Percentiles rank a stretch among this genome's conserved stretches.
Conservation (phyloP, 345 rosid genomes). For the Corymbia maculata region DNA sequence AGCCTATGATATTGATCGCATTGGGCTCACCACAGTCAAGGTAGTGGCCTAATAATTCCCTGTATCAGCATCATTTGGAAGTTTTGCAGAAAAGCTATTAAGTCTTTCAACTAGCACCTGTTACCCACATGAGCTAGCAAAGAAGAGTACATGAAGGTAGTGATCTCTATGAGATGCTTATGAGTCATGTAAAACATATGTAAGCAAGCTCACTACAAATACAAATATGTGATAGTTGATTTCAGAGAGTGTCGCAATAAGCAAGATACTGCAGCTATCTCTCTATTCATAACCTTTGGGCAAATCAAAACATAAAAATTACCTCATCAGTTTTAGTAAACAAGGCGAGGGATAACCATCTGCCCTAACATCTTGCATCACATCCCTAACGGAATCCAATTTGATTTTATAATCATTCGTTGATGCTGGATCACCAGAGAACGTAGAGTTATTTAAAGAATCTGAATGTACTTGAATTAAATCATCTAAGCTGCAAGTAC, state of each 20-base stretch:
- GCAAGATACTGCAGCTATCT: not conserved
- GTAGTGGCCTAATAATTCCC: too few species aligned
- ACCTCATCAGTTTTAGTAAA: slow-evolving; percentile 78
- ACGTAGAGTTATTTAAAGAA: slow-evolving; percentile 6
- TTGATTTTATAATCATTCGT: slow-evolving; percentile 28
- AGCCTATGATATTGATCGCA: too few species aligned
- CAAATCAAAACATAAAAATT: not conserved
- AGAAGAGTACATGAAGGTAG: not conserved
- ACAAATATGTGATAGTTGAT: not conserved
- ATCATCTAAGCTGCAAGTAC: slow-evolving; percentile 70
- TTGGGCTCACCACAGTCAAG: too few species aligned
- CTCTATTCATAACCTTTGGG: not conserved
- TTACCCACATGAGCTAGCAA: not conserved
- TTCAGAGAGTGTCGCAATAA: not conserved
- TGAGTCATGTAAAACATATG: not conserved
- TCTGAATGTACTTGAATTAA: slow-evolving; percentile 43
- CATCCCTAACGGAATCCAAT: slow-evolving; percentile 11
- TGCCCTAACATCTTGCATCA: slow-evolving; percentile 27
- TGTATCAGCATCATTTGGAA: too few species aligned
- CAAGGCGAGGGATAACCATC: slow-evolving; percentile 64
- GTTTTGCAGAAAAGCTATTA: too few species aligned
- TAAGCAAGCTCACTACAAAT: not conserved
- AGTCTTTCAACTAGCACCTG: not conserved
- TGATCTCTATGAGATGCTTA: not conserved
- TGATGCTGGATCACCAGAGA: slow-evolving; percentile 13